Evolutionary conservation across 2,329 filamentous ascomycete genomes (phyloP).

Genomic region (Pezicula neosporulosa): DNA sequence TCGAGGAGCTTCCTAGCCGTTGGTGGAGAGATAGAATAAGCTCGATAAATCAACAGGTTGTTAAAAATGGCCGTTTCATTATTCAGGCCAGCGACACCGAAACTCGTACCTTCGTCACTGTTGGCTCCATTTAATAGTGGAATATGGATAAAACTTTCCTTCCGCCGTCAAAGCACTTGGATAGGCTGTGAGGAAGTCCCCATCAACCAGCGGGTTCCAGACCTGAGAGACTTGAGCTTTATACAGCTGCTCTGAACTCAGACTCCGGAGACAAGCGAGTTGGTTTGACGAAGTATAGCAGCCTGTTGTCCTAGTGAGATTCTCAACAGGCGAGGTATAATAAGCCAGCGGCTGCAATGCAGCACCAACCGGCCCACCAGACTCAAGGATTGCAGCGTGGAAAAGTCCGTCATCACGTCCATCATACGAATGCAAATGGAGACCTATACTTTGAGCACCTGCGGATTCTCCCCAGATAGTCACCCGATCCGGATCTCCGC

Average conservation of each 20-base stretch:
- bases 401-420: conserved; percentile 52
- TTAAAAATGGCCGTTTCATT: conserved; percentile 41
- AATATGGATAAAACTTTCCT: conserved; percentile 39
- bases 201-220: conserved; percentile 32
- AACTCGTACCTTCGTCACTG: conserved; percentile 43
- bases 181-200: conserved; percentile 43
- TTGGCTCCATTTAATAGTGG: conserved; percentile 46
- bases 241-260: conserved; percentile 14
- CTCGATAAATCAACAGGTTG: conserved; percentile 38
- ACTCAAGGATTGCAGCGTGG: conserved; percentile 48
- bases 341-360: conserved; percentile 22
- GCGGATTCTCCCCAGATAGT: conserved; percentile 40
- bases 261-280: conserved; percentile 16
- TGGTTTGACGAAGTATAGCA: conserved; percentile 16
- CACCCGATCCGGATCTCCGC: conserved; percentile 36
- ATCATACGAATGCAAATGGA: conserved; percentile 50
- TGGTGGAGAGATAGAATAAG: conserved; percentile 41
- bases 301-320: conserved; percentile 27
- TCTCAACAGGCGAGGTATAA: conserved; percentile 30
- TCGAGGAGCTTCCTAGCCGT: conserved; percentile 40
- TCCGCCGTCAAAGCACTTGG: conserved; percentile 40
- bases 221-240: conserved; percentile 12
- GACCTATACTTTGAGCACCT: conserved; percentile 41
- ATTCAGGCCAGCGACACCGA: conserved; percentile 36
- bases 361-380: conserved; percentile 32